These are phyloP conservation scores for Luffa aegyptiaca DNA, from an alignment of 306 rosid genomes.

Conservation along the genomic window DNA sequence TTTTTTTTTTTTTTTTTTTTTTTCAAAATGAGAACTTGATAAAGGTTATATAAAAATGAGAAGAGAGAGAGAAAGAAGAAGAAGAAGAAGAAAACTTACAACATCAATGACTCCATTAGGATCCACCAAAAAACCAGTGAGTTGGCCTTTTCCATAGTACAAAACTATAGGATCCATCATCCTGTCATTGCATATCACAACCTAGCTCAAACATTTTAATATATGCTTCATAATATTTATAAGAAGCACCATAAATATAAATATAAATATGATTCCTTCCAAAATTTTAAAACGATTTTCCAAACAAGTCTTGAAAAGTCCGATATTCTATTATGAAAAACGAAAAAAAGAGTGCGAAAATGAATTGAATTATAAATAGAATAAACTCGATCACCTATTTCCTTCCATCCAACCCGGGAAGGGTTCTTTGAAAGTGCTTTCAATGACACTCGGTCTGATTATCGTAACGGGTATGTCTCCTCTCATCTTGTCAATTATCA, in stretches of 20 bases:
- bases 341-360: background rate
- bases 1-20: too few species aligned
- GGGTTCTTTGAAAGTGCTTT: slow-evolving; percentile 82
- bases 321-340: too few species aligned
- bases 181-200: slow-evolving; percentile 19
- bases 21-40: too few species aligned
- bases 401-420: slow-evolving; percentile 99
- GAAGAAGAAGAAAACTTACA: slow-evolving; percentile 23
- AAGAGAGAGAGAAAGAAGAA: too few species aligned
- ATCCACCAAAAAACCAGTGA: slow-evolving; percentile 75
- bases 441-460: slow-evolving; percentile 89
- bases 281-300: too few species aligned
- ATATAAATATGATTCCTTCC: too few species aligned
- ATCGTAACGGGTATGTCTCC: slow-evolving; percentile 76
- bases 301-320: too few species aligned
- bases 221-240: too few species aligned
- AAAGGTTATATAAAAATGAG: background rate
- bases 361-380: background rate
- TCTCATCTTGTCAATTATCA: slow-evolving; percentile 74
- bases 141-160: slow-evolving; percentile 89
- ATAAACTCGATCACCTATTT: slow-evolving; percentile 38
- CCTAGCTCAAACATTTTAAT: too few species aligned
- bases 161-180: slow-evolving; percentile 97
- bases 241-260: too few species aligned
- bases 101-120: slow-evolving; percentile 88